Percentiles rank a stretch among this genome's conserved stretches.
Conservation (phyloP, 2,329 filamentous ascomycete genomes). For the Botrytis porri region DNA sequence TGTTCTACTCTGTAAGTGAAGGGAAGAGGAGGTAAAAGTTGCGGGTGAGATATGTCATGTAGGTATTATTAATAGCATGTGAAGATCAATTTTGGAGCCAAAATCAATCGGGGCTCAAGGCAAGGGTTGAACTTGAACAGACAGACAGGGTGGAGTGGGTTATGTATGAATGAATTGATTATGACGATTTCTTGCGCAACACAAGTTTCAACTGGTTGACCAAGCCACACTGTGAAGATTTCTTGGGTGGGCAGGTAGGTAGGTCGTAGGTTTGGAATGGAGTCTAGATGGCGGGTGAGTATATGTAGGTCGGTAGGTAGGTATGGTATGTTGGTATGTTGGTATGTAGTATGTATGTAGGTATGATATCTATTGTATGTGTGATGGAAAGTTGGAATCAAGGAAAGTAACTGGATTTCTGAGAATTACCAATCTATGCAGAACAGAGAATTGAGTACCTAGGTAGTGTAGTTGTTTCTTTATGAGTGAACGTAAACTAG, state of each 20-base stretch:
- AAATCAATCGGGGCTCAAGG: not conserved
- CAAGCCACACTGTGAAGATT: too few relatives aligned
- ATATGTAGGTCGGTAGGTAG: too few relatives aligned
- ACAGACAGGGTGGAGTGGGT: not conserved
- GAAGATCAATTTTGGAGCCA: conserved; percentile 13
- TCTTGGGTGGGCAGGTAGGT: too few relatives aligned
- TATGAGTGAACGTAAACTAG: too few relatives aligned
- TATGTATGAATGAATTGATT: not conserved
- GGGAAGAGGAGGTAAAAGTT: not conserved
- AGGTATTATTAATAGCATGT: conserved; percentile 13
- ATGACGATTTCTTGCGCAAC: conserved; percentile 13
- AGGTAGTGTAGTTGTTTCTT: too few relatives aligned
- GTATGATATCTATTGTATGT: not conserved
- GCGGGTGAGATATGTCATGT: not conserved
- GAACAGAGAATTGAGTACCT: too few relatives aligned
- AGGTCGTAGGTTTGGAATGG: not conserved
- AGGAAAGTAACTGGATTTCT: too few relatives aligned
- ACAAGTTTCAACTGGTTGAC: not conserved
- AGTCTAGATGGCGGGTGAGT: not conserved
- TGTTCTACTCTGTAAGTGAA: not conserved
- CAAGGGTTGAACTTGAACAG: not conserved
- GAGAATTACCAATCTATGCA: too few relatives aligned
- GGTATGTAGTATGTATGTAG: not conserved
- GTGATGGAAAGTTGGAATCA: not conserved
- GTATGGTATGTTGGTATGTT: not conserved